These are phyloP conservation scores for Physocladia obscura DNA, from an alignment of 192 early-diverging fungal genomes.

Conservation along the genomic window DNA sequence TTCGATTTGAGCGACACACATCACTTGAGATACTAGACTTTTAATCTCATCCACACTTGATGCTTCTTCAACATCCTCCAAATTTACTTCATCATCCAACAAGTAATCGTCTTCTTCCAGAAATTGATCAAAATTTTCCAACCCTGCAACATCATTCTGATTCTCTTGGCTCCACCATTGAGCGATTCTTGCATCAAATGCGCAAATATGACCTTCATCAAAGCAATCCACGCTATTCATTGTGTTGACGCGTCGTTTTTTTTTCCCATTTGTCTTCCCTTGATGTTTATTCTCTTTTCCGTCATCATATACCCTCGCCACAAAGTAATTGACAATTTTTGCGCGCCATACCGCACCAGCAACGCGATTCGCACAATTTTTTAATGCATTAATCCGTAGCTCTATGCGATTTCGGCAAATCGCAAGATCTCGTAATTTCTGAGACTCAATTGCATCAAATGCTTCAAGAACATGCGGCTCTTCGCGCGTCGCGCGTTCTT, in stretches of 20 bases:
- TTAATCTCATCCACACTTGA: background rate
- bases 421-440: background rate
- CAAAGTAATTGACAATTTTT: background rate
- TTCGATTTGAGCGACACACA: background rate
- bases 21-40: background rate
- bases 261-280: background rate
- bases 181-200: conserved; percentile 25
- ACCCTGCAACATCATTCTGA: background rate
- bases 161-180: background rate
- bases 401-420: background rate
- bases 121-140: background rate
- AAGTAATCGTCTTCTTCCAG: background rate
- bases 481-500: background rate
- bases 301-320: background rate
- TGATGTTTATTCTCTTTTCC: conserved; percentile 7
- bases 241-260: background rate
- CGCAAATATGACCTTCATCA: conserved; percentile 13
- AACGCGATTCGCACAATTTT: background rate
- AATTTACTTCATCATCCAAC: background rate
- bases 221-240: background rate
- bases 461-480: conserved; percentile 11
- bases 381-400: background rate
- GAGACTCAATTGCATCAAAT: conserved; percentile 1
- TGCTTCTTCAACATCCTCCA: conserved; percentile 5
- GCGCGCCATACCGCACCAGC: background rate